Evolutionary conservation across 306 rosid genomes (phyloP).

Genomic region (Dalbergia cultrata): DNA sequence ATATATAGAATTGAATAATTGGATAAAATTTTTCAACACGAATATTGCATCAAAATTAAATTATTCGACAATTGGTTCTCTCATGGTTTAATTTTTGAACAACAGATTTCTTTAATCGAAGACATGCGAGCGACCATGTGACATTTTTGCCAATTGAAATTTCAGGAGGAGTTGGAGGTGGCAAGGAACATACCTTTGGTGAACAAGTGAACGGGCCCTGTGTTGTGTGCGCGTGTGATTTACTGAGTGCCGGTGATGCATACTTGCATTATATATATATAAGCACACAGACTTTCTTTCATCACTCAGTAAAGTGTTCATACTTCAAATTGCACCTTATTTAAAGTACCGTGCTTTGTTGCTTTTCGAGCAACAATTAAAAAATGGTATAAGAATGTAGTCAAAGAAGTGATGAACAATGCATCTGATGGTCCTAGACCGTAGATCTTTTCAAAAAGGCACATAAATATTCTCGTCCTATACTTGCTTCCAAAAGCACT

Average conservation of each 20-base stretch:
- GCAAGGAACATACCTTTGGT: too few species aligned
- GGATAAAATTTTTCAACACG: too few species aligned
- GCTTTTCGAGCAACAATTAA: not conserved
- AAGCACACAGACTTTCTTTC: not conserved
- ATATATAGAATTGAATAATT: too few species aligned
- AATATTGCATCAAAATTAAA: too few species aligned
- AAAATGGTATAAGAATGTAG: constrained; percentile 12
- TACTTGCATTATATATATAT: not conserved
- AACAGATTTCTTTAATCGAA: too few species aligned
- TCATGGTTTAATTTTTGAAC: too few species aligned
- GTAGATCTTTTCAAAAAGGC: constrained; percentile 5
- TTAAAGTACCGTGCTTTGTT: not conserved
- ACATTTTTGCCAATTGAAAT: too few species aligned
- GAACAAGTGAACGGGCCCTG: too few species aligned
- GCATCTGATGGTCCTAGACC: constrained; percentile 32
- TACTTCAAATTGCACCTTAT: not conserved
- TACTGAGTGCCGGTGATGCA: not conserved
- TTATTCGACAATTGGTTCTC: too few species aligned
- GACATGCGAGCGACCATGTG: too few species aligned
- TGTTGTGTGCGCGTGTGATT: too few species aligned
- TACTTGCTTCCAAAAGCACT: constrained; percentile 9
- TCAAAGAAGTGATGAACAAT: constrained; percentile 37
- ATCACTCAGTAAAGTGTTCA: not conserved
- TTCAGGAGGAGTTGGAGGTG: too few species aligned
- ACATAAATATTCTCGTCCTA: constrained; percentile 33